Conservation (phyloP, 2,329 filamentous ascomycete species). For the Lachnellula cervina region DNA sequence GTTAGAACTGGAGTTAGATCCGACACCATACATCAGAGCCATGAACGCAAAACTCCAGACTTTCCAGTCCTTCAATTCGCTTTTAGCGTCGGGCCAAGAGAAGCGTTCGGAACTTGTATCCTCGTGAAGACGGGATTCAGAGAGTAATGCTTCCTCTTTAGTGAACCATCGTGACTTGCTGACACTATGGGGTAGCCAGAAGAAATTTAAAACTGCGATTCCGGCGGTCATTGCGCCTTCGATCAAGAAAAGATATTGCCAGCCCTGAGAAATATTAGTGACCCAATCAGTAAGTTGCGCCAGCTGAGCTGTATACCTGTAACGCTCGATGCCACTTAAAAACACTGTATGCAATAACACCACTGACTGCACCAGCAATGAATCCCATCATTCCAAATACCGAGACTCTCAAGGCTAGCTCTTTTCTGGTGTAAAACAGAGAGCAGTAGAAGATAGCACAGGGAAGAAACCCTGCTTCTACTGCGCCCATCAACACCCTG, state of each 20-base stretch:
- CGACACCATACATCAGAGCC: slow-evolving; percentile 8
- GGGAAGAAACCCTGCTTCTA: slow-evolving; percentile 28
- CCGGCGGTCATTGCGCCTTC: too few relatives aligned
- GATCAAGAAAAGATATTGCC: too few relatives aligned
- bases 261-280: too few relatives aligned
- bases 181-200: background rate
- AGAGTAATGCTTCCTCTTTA: slow-evolving; percentile 3
- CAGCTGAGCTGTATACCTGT: too few relatives aligned
- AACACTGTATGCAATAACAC: slow-evolving; percentile 36
- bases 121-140: slow-evolving; percentile 1
- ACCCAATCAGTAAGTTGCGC: too few relatives aligned
- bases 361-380: slow-evolving; percentile 45
- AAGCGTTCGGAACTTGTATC: background rate
- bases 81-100: slow-evolving; percentile 16
- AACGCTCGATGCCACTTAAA: too few relatives aligned
- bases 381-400: slow-evolving; percentile 8
- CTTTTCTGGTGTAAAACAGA: slow-evolving; percentile 25
- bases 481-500: slow-evolving; percentile 24
- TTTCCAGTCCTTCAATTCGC: slow-evolving; percentile 16
- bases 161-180: slow-evolving; percentile 5
- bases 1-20: slow-evolving; percentile 2
- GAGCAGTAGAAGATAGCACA: slow-evolving; percentile 26
- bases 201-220: too few relatives aligned
- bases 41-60: slow-evolving; percentile 8
- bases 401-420: slow-evolving; percentile 11